Base-by-base conservation (phyloP, 179 eudicot species). In the Silene coronaria region DNA sequence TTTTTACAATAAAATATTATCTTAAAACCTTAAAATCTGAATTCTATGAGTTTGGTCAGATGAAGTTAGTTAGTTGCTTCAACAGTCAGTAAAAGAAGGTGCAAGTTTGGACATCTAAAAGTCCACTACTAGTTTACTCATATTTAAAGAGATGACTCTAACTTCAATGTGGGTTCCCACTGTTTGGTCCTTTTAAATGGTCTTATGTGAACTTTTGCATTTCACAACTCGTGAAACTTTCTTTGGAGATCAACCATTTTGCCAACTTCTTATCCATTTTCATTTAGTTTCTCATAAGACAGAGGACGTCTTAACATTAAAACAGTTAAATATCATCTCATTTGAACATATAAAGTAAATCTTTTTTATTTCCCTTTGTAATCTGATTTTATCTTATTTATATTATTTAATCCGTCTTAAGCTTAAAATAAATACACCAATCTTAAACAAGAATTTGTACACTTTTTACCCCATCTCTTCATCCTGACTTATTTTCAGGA, bases 21-120 rank as follows among this genome's bases (percentile, higher is more conserved):
- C 57, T 51, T 51, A 51, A 48, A 51, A 51, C 17, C n/a, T 16
- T 51, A 17, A 14, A 51, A 21, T 32, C 64, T 14, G 60, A 24
- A 9, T 70, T 42, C 12, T 22, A 5, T 21, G 19, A 72, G 34
- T 27, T 57, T 53, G 51, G 38, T 23, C 3, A 58, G 71, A 70
- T 69, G 70, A 72, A 72, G 80, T 72, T 76, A 19, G 80, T 74
- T 27, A 80, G 83, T 80, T 80, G 83, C 83, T 77, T 80, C 77
- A 80, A 80, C 60, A 67, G 1, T 64, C 64, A 70, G 83, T 65
- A 77, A 80, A 19, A 67, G 34, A 67, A 28, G 70, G 67, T 72
- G 66, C 60, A 80, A 67, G 74, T 76, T 80, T 80, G 83, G 83
- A 80, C 80, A 80, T 70, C 83, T 67, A 48, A 80, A 67, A 71